phyloP scores from a whole-genome alignment of 164 flowering plant species.

The Chimonanthus praecox region DNA sequence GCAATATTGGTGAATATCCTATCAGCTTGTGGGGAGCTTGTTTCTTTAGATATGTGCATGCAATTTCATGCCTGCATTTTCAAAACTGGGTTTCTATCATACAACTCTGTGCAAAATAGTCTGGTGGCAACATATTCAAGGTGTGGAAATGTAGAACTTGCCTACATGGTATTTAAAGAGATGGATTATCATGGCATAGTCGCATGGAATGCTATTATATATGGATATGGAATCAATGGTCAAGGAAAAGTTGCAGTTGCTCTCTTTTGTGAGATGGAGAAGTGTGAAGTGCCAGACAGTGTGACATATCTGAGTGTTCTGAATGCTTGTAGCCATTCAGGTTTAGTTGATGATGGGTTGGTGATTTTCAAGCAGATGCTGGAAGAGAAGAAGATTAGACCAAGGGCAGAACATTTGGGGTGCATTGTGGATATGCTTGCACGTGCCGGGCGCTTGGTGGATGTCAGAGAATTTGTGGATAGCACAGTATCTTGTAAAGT shows the following conservation, averaged over 20 bases:
- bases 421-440: slow-evolving; percentile 40
- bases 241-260: slow-evolving; percentile 28
- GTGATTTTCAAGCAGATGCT: slow-evolving; percentile 27
- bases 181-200: slow-evolving; percentile 24
- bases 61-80: slow-evolving; percentile 31
- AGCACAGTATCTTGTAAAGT: slow-evolving; percentile 2
- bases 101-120: slow-evolving; percentile 27
- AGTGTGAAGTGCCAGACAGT: slow-evolving; percentile 21
- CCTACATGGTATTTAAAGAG: slow-evolving; percentile 23
- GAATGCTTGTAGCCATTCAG: slow-evolving; percentile 43
- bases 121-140: slow-evolving; percentile 20
- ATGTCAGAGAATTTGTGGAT: slow-evolving; percentile 20
- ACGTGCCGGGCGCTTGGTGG: slow-evolving; percentile 33
- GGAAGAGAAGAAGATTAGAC: slow-evolving; percentile 22
- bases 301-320: slow-evolving; percentile 27
- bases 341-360: slow-evolving; percentile 34
- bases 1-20: slow-evolving; percentile 18
- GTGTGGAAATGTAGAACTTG: slow-evolving; percentile 22
- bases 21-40: slow-evolving; percentile 30
- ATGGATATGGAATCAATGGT: slow-evolving; percentile 40
- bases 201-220: slow-evolving; percentile 37
- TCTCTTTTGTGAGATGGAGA: slow-evolving; percentile 31
- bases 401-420: slow-evolving; percentile 27
- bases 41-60: slow-evolving; percentile 27
- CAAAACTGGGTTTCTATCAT: slow-evolving; percentile 19